Percentiles rank a stretch among this genome's conserved stretches.
Evolutionary conservation across 768 basidiomycete genomes (phyloP).

Genomic region (Suillus placidus): DNA sequence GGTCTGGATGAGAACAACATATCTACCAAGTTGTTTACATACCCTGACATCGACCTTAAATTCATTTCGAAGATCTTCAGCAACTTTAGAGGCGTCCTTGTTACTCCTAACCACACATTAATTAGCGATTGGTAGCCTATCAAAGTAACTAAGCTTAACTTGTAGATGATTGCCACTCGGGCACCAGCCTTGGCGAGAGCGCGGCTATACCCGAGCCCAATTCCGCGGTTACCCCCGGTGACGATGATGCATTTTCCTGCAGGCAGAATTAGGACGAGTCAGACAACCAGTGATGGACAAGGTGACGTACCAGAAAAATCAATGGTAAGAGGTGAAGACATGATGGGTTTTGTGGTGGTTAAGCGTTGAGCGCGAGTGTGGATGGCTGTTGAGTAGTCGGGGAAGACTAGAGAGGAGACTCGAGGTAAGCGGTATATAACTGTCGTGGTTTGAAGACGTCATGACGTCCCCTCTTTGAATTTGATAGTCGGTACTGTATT

Average conservation of each 20-base stretch:
- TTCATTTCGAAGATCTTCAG: slow-evolving; percentile 48
- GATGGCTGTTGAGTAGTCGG: background rate
- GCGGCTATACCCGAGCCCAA: slow-evolving; percentile 55
- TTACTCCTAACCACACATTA: slow-evolving; percentile 40
- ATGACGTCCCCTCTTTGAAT: slow-evolving; percentile 6
- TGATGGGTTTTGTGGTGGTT: background rate
- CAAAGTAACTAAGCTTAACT: slow-evolving; percentile 28
- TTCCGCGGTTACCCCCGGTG: slow-evolving; percentile 66
- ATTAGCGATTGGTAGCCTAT: background rate
- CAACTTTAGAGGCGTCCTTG: slow-evolving; percentile 49
- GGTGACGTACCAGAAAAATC: background rate
- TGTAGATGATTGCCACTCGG: slow-evolving; percentile 65
- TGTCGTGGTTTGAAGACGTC: background rate
- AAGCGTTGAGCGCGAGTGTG: background rate
- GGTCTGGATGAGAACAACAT: background rate
- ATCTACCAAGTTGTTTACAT: background rate
- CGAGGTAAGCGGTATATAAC: background rate
- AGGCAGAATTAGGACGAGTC: background rate
- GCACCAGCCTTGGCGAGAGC: slow-evolving; percentile 58
- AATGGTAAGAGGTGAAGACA: background rate
- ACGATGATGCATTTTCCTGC: slow-evolving; percentile 55
- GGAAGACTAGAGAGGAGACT: background rate
- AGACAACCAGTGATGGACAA: background rate
- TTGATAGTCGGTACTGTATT: background rate
- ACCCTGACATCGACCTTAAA: slow-evolving; percentile 48